Conservation (phyloP, 768 basidiomycete species). For the Mycena maculata region DNA sequence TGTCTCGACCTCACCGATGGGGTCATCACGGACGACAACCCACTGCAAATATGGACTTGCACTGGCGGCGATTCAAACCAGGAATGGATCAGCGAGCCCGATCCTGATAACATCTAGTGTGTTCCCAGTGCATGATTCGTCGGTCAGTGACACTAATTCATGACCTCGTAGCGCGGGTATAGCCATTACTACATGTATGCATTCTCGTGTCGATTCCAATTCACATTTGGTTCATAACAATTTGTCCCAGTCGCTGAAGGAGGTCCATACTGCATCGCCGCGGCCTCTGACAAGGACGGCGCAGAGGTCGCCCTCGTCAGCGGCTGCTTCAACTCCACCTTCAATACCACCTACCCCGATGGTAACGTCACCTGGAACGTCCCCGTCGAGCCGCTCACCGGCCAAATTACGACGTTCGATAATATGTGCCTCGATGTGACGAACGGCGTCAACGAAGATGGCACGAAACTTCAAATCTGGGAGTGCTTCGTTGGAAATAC, state of each 20-base stretch:
- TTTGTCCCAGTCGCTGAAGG: no score
- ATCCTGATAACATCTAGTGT: no score
- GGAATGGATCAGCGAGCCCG: neutral
- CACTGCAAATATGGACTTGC: constrained; percentile 1
- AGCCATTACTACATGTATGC: no score
- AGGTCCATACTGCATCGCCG: constrained; percentile 15
- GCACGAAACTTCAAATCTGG: constrained; percentile 39
- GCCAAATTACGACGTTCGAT: constrained; percentile 6
- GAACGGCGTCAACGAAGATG: constrained; percentile 32
- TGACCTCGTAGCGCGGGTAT: no score
- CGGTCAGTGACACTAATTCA: no score
- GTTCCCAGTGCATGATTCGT: no score
- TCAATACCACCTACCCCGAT: neutral
- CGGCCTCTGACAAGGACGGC: neutral
- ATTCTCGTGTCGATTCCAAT: no score
- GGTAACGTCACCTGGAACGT: constrained; percentile 3
- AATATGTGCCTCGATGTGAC: constrained; percentile 36
- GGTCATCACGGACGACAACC: neutral
- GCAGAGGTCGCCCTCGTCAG: constrained; percentile 11
- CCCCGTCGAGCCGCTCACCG: neutral
- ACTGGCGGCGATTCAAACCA: neutral
- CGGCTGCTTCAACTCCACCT: neutral
- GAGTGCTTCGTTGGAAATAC: constrained; percentile 13
- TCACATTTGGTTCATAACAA: no score
- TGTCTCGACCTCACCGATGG: constrained; percentile 8